phyloP scores from a whole-genome alignment of 2,329 filamentous ascomycete species.

The Penicillium sp. region DNA sequence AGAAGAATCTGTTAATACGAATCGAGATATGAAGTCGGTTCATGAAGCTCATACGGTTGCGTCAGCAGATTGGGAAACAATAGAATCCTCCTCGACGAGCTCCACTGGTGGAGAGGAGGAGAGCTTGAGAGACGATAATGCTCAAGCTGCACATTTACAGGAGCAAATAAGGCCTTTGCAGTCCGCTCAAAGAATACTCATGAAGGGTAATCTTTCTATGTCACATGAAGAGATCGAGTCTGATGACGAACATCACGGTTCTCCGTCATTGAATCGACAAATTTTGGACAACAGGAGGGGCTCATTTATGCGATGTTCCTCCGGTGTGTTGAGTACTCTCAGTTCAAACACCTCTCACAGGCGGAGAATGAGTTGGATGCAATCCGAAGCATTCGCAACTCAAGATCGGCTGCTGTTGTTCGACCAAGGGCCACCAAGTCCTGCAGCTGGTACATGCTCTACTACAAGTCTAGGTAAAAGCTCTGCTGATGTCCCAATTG shows the following conservation, averaged over 20 bases:
- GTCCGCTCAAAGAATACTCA: too few species aligned
- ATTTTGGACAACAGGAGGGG: neutral
- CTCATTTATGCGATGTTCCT: slow-evolving; percentile 1
- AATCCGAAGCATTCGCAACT: slow-evolving; percentile 3
- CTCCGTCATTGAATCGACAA: neutral
- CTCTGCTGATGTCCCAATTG: slow-evolving; percentile 16
- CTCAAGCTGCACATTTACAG: neutral
- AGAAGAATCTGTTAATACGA: too few species aligned
- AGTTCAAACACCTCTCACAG: neutral
- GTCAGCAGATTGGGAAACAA: slow-evolving; percentile 2
- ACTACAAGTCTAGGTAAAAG: slow-evolving; percentile 2
- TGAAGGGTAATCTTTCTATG: neutral
- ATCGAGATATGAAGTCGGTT: neutral
- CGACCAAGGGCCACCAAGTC: neutral
- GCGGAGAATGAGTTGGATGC: neutral
- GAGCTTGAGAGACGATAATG: neutral
- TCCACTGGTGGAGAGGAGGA: neutral
- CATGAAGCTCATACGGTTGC: neutral
- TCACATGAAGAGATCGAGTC: neutral
- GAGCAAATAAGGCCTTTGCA: neutral
- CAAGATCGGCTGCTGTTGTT: slow-evolving; percentile 2
- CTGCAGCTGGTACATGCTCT: neutral
- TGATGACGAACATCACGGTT: neutral
- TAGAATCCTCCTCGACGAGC: neutral
- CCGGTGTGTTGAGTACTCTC: slow-evolving; percentile 2